phyloP scores from a whole-genome alignment of 805 yeast genomes.

The Hanseniaspora nectarophila region DNA sequence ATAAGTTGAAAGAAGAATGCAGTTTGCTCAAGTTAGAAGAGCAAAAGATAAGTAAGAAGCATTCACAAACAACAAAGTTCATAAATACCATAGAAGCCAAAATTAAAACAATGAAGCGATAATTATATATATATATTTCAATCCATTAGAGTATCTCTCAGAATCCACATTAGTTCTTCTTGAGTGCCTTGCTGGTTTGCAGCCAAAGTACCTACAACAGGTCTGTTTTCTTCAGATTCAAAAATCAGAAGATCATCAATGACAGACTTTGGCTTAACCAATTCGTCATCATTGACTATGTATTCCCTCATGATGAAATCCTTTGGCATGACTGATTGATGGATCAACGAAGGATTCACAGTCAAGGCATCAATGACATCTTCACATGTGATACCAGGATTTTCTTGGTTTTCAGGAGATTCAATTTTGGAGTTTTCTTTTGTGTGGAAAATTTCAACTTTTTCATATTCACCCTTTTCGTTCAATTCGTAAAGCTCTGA shows the following conservation, averaged over 20 bases:
- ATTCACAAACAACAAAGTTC: background rate
- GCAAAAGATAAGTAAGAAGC: background rate
- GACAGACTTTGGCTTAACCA: slow-evolving; percentile 24
- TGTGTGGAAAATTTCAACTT: slow-evolving; percentile 2
- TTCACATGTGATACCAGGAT: slow-evolving; percentile 40
- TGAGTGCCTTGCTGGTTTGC: slow-evolving; percentile 42
- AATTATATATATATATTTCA: slow-evolving; percentile 13
- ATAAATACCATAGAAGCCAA: slow-evolving; percentile 3
- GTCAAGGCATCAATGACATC: slow-evolving; percentile 55
- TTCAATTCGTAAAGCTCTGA: slow-evolving; percentile 28
- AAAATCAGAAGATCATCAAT: slow-evolving; percentile 29
- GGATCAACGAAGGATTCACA: slow-evolving; percentile 54
- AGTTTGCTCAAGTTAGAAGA: background rate
- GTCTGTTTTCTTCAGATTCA: slow-evolving; percentile 22
- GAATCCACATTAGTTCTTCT: slow-evolving; percentile 60
- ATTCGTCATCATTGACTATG: slow-evolving; percentile 46
- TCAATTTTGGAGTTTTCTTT: background rate
- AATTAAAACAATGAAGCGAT: background rate
- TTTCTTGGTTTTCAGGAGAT: background rate
- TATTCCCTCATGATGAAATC: slow-evolving; percentile 36
- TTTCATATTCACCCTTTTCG: slow-evolving; percentile 25
- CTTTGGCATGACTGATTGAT: slow-evolving; percentile 51
- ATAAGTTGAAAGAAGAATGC: background rate
- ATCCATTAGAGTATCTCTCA: slow-evolving; percentile 49
- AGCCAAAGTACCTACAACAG: slow-evolving; percentile 26